Evolutionary conservation across 805 yeast species (phyloP), one percentile per base, ranked within the genome.

Genomic region (Sungouiella thailandica): DNA sequence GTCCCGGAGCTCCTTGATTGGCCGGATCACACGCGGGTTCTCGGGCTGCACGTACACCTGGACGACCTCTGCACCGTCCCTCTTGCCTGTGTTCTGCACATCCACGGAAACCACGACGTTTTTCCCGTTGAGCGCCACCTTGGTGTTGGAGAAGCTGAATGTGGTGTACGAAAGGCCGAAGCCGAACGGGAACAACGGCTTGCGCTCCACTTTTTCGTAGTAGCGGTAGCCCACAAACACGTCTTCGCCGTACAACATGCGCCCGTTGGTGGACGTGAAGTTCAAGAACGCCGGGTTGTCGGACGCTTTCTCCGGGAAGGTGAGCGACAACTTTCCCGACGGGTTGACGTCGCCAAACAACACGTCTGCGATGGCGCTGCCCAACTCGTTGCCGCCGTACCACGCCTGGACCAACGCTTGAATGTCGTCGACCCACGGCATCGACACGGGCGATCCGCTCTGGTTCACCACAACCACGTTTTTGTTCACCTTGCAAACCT

Each of bases 381-480:
- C 62, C 28, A 46, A 40, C 43, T 58, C 64, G 37, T 53, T 56
- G 20, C 64, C 64, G n/a, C 62, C 62, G 35, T 47, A 58, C 64
- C 64, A 58, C 7, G 62, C 62, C 31, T 58, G 64, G 14, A 58
- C 48, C 16, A 58, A 27, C 17, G 47, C 49, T 19, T 44, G 43
- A 8, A 56, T 55, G 17, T 52, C 36, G 7, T 43, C 17, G 11
- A 53, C 34, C 62, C 62, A 58, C 12, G 62, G 61, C 47, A 58
- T 47, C 14, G 53, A 41, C 12, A 58, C 60, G 6, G 64, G 62
- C 4, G 62, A 45, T 12, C 64, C 64, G 3, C 58, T 50, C 39
- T 58, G 64, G 43, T 58, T 58, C 17, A 58, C 60, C 28, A 58
- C 46, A 13, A 58, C 49, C 17, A 55, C 57, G 28, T 55, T 53